Evolutionary conservation across 345 rosid species (phyloP), one percentile per base, ranked within the genome.

Genomic region (Abelmoschus esculentus): DNA sequence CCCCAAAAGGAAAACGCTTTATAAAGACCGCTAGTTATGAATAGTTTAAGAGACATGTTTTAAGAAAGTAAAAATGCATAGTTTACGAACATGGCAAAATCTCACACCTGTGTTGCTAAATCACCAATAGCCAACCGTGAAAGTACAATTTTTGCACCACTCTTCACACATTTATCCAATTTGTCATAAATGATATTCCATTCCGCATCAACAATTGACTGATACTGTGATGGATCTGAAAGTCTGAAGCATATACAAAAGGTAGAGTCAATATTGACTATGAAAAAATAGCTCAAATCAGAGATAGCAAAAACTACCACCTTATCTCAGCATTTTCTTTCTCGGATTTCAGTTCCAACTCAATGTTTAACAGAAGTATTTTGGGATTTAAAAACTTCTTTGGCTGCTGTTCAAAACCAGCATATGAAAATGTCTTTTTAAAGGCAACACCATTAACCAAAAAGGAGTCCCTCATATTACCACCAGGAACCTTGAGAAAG

Each of bases 101-200:
- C 54, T 47, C 72, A 76, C 28, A 88, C 99, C 95, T 96, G 99
- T 50, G 99, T 96, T 38, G 90, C 99, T 50, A 96, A 83, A 85
- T 96, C 99, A 68, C 99, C 99, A 76, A 96, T 92, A 71, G 98
- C 99, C 77, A 96, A 80, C 22, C 98, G 89, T 62, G 99, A 96
- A 72, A 96, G 98, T 67, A 96, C 97, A 70, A 96, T 86, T 85
- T 89, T 90, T 36, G 98, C 98, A 69, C 97, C 99, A 83, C 93
- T 86, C 50, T 89, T 81, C 5, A 84, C 95, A 65, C 99, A 96
- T 83, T 92, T 92, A 79, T 92, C 99, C 82, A 96, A 75, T 81
- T 96, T 96, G 81, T 96, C 97, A 76, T 96, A 96, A 67, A 96
- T 96, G 71, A 96, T 96, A 85, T 92, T 96, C 99, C 99, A 96